A percentile compares a stretch with the other conserved stretches of the same genome.
These are phyloP conservation scores for Cladosporium sp. DNA, from an alignment of 2,329 filamentous ascomycete genomes.

Conservation along the genomic window DNA sequence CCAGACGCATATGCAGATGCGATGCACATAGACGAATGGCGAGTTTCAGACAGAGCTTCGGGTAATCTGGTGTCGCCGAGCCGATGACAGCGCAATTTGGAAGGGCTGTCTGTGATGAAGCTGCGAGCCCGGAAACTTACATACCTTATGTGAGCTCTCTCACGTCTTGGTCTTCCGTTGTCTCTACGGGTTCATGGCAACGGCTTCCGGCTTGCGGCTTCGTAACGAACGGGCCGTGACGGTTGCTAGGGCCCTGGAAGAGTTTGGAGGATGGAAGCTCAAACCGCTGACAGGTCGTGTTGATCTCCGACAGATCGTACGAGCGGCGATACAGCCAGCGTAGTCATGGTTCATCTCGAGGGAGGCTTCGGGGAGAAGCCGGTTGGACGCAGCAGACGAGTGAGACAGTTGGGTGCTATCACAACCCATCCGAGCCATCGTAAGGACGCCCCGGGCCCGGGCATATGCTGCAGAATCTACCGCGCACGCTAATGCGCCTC, in stretches of 20 bases:
- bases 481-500: constrained; percentile 4
- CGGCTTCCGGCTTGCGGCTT: background rate
- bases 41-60: background rate
- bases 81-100: background rate
- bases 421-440: background rate
- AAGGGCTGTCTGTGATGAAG: no score
- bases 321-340: background rate
- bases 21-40: background rate
- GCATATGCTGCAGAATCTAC: background rate
- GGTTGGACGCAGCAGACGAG: background rate
- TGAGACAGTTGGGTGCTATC: constrained; percentile 4
- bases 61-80: background rate
- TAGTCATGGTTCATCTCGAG: background rate
- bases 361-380: background rate
- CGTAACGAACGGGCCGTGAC: background rate
- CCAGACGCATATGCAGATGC: background rate
- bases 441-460: background rate
- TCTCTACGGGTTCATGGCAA: background rate
- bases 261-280: background rate
- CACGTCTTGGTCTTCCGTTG: background rate
- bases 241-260: background rate
- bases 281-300: background rate
- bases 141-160: background rate
- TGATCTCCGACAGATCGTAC: no score
- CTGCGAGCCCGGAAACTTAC: no score